Conservation (phyloP, 176 grass and related monocot species). For the barley (Hordeum vulgare) region DNA sequence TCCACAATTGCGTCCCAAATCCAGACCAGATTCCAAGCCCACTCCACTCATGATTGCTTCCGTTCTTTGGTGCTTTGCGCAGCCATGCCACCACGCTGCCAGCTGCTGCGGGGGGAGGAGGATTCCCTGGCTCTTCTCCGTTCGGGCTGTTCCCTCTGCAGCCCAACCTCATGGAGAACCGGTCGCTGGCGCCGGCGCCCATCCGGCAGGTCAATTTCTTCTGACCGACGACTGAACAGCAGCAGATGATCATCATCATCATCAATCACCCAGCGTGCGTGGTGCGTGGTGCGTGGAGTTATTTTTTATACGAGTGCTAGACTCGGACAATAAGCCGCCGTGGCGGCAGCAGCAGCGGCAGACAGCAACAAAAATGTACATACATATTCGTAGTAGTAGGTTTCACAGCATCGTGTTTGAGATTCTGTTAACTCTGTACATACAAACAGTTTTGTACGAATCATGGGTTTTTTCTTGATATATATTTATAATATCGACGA, state of each 20-base stretch:
- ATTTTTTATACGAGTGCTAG: not conserved
- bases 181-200: conserved; percentile 44
- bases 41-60: not conserved
- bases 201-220: conserved; percentile 69
- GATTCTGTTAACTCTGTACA: conserved; percentile 7
- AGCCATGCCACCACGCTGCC: conserved; percentile 41
- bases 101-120: conserved; percentile 12
- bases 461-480: not conserved
- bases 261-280: not conserved
- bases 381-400: not conserved
- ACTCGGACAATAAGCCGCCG: conserved; percentile 31
- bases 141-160: conserved; percentile 41
- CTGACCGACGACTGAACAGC: conserved; percentile 24
- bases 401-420: not conserved
- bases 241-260: not conserved
- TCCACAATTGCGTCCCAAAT: not conserved
- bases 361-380: conserved; percentile 16
- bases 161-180: conserved; percentile 46
- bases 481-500: not conserved
- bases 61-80: not conserved
- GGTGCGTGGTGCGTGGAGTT: not conserved
- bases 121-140: conserved; percentile 26
- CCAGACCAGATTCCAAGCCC: not conserved
- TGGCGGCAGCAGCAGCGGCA: conserved; percentile 4
- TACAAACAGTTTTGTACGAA: conserved; percentile 31